phyloP scores from a whole-genome alignment of 306 rosid genomes.

The Canavalia gladiata region DNA sequence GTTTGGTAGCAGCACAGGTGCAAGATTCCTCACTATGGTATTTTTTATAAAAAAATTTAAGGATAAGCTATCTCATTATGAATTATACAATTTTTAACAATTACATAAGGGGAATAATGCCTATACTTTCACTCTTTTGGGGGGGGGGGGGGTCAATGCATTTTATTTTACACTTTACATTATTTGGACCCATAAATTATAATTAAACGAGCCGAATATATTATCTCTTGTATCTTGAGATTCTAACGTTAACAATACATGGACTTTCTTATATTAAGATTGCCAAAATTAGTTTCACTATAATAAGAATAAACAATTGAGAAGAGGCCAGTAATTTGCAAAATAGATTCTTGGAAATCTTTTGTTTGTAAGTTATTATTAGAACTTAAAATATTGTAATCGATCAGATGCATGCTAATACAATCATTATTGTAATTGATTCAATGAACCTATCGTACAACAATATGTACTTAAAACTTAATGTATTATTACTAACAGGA shows the following conservation, averaged over 20 bases:
- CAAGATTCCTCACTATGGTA: neutral
- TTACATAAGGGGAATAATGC: no score
- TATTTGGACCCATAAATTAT: neutral
- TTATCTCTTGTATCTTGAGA: neutral
- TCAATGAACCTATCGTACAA: conserved; percentile 42
- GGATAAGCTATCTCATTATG: neutral
- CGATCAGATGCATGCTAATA: neutral
- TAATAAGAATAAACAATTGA: neutral
- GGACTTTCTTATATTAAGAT: neutral
- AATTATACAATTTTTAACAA: neutral
- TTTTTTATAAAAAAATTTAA: neutral
- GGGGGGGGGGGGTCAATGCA: no score
- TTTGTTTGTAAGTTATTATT: neutral
- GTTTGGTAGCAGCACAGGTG: neutral
- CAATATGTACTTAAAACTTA: conserved; percentile 10
- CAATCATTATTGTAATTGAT: neutral
- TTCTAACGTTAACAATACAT: neutral
- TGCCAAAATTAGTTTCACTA: neutral
- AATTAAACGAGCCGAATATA: neutral
- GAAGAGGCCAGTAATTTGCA: neutral
- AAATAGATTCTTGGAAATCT: conserved; percentile 12
- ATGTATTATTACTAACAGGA: conserved; percentile 12
- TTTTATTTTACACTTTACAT: no score
- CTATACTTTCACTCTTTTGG: no score
- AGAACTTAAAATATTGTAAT: conserved; percentile 21